Evolutionary conservation across 495 filamentous ascomycete species (phyloP).

Genomic region (Podospora comata): DNA sequence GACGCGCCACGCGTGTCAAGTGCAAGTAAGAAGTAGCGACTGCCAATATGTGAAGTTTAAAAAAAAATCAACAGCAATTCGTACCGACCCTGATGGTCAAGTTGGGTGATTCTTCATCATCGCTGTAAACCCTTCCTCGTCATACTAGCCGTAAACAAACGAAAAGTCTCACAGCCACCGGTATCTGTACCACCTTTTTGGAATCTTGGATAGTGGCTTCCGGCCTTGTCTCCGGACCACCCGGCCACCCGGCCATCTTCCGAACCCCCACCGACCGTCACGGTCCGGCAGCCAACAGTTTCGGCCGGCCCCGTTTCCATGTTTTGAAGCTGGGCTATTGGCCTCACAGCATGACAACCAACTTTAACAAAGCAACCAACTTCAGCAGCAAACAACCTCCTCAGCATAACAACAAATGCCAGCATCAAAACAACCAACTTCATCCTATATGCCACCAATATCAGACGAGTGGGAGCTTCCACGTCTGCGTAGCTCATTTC

Average conservation of each 20-base stretch:
- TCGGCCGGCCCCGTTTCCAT: neutral
- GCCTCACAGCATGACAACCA: neutral
- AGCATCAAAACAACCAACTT: too few relatives aligned
- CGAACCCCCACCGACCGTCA: neutral
- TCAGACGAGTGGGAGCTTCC: neutral
- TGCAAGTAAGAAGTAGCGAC: neutral
- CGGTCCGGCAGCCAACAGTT: neutral
- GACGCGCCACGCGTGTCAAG: conserved; percentile 8
- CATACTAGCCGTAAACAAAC: neutral
- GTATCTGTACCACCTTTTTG: neutral
- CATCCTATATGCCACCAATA: neutral
- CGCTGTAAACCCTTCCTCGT: neutral
- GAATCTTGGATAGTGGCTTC: neutral
- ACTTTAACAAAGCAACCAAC: neutral
- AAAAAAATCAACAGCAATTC: too few relatives aligned
- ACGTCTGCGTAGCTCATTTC: neutral
- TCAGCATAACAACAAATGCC: too few relatives aligned
- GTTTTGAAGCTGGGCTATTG: neutral
- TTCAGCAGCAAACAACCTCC: too few relatives aligned
- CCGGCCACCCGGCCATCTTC: neutral
- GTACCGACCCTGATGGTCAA: too few relatives aligned
- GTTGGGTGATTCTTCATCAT: neutral
- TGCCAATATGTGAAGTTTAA: too few relatives aligned
- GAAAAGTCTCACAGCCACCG: neutral
- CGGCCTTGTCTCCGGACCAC: neutral